Evolutionary conservation across 2,329 filamentous ascomycete genomes (phyloP).

Genomic region (Aspergillus clavatus): DNA sequence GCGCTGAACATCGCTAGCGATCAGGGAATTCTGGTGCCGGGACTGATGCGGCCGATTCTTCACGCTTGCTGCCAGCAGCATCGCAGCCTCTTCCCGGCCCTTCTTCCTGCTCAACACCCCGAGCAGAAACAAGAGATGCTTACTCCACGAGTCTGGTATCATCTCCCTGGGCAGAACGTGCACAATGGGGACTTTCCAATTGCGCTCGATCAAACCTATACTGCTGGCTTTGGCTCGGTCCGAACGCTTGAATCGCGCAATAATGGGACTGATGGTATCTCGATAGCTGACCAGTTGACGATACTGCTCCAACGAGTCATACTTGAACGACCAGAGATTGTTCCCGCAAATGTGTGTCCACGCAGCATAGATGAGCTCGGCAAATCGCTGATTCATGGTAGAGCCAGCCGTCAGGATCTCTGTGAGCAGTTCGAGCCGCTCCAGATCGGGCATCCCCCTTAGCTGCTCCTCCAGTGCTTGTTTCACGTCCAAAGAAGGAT

Average conservation of each 20-base stretch:
- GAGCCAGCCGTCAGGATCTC: neutral
- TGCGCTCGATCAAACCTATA: neutral
- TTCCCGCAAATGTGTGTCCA: constrained; percentile 1
- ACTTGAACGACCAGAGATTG: constrained; percentile 2
- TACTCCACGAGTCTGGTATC: neutral
- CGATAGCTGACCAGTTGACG: neutral
- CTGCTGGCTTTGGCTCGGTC: constrained; percentile 2
- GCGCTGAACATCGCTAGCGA: constrained; percentile 6
- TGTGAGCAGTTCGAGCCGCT: constrained; percentile 1
- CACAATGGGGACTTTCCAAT: neutral
- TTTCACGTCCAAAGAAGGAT: too few species aligned
- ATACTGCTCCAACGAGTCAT: constrained; percentile 1
- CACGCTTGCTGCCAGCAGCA: constrained; percentile 1
- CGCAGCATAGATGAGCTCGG: constrained; percentile 1
- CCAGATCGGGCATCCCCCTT: neutral
- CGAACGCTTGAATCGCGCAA: neutral
- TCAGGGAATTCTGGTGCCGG: neutral
- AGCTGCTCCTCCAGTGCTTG: too few species aligned
- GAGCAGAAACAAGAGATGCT: constrained; percentile 1
- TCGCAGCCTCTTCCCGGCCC: neutral
- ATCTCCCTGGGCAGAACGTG: neutral
- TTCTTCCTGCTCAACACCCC: constrained; percentile 1
- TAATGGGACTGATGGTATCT: neutral
- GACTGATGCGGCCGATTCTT: neutral
- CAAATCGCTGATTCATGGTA: constrained; percentile 1